Conservation (phyloP, 148 eudicot species). For the Tetragonia tetragonoides region DNA sequence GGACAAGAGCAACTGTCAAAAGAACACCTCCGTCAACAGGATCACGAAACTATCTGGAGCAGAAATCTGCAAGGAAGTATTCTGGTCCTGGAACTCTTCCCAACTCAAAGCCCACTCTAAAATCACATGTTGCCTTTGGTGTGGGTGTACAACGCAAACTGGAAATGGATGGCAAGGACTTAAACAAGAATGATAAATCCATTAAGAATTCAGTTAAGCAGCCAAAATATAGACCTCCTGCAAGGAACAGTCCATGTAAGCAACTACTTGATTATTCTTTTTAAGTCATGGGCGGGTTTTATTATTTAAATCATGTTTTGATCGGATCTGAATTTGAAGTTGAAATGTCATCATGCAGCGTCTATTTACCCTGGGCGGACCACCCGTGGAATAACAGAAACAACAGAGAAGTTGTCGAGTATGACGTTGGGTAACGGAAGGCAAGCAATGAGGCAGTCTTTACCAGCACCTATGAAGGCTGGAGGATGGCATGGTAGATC, state of each 20-base stretch:
- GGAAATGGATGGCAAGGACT: conserved; percentile 60
- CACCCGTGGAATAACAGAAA: conserved; percentile 47
- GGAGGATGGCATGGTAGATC: conserved; percentile 79
- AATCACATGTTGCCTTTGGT: conserved; percentile 38
- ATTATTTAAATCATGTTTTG: not conserved
- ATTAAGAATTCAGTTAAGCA: conserved; percentile 36
- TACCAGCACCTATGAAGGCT: conserved; percentile 81
- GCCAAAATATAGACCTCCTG: conserved; percentile 65
- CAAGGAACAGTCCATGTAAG: conserved; percentile 55
- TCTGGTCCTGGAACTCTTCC: conserved; percentile 38
- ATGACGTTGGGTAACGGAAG: conserved; percentile 48
- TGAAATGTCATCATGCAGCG: conserved; percentile 32
- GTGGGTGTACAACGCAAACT: conserved; percentile 61
- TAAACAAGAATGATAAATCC: conserved; percentile 48
- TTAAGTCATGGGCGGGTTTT: not conserved
- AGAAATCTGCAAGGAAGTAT: conserved; percentile 45
- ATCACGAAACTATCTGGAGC: conserved; percentile 45
- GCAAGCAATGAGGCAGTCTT: conserved; percentile 43
- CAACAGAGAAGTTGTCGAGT: conserved; percentile 62
- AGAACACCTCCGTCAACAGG: conserved; percentile 57
- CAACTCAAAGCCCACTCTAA: conserved; percentile 41
- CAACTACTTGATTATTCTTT: not conserved
- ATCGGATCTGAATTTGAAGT: not conserved
- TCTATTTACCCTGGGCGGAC: conserved; percentile 37
- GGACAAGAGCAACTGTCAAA: conserved; percentile 37